phyloP scores from a whole-genome alignment of 2,329 filamentous ascomycete genomes.

The Gaeumannomyces tritici region DNA sequence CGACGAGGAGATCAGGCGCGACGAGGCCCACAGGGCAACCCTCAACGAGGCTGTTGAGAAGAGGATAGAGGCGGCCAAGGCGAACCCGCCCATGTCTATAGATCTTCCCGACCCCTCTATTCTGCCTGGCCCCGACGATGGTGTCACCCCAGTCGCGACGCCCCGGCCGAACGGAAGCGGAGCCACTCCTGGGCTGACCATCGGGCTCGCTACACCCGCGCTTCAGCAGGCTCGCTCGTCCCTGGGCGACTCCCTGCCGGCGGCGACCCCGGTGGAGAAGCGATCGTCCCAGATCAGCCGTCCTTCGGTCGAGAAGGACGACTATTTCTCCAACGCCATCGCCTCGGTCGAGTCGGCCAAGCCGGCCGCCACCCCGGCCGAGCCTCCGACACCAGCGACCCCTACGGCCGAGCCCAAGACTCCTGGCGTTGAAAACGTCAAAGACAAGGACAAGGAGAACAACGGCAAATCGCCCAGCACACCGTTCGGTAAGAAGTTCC shows the following conservation, averaged over 20 bases:
- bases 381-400: conserved; percentile 21
- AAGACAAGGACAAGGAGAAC: conserved; percentile 11
- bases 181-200: conserved; percentile 67
- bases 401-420: conserved; percentile 34
- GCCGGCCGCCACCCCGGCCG: conserved; percentile 34
- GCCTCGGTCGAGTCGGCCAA: conserved; percentile 36
- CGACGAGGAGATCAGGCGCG: conserved; percentile 79
- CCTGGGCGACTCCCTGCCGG: conserved; percentile 17
- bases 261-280: conserved; percentile 40
- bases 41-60: conserved; percentile 56
- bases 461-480: conserved; percentile 46
- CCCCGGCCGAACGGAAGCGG: conserved; percentile 54
- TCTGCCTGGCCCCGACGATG: conserved; percentile 18
- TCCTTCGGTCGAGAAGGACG: conserved; percentile 54
- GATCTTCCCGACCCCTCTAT: conserved; percentile 28
- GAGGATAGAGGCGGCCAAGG: conserved; percentile 41
- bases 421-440: conserved; percentile 35
- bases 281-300: conserved; percentile 45
- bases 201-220: conserved; percentile 57
- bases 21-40: conserved; percentile 61
- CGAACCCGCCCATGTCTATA: conserved; percentile 53
- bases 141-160: conserved; percentile 28
- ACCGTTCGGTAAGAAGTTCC: conserved; percentile 76
- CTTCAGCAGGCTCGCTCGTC: conserved; percentile 34
- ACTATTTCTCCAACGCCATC: conserved; percentile 67